Percentiles rank a stretch among this genome's conserved stretches.
phyloP scores from a whole-genome alignment of 2,329 filamentous ascomycete species.

The Phyllosticta paracitricarpa region DNA sequence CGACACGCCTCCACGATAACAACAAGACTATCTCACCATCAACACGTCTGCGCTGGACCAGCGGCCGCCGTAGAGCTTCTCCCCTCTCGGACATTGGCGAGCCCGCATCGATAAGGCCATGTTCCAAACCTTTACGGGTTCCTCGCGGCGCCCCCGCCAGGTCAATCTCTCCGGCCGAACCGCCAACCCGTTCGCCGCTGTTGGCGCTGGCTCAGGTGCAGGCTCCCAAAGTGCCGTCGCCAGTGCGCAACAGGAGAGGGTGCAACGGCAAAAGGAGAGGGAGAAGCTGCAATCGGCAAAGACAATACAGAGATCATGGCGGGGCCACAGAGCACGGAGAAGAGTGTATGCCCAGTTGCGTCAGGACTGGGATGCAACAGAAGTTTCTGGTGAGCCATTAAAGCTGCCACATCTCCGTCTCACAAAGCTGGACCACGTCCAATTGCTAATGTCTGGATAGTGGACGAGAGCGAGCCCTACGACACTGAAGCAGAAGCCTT shows the following conservation, averaged over 20 bases:
- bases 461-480: slow-evolving; percentile 20
- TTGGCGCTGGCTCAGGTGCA: slow-evolving; percentile 46
- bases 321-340: slow-evolving; percentile 59
- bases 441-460: background rate
- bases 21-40: background rate
- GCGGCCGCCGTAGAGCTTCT: background rate
- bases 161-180: slow-evolving; percentile 87
- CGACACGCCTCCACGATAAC: background rate
- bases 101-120: slow-evolving; percentile 37
- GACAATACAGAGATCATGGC: slow-evolving; percentile 70
- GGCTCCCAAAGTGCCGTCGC: slow-evolving; percentile 64
- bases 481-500: slow-evolving; percentile 29
- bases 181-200: slow-evolving; percentile 63
- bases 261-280: slow-evolving; percentile 70
- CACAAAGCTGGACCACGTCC: background rate
- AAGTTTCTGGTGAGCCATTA: slow-evolving; percentile 12
- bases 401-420: background rate
- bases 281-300: slow-evolving; percentile 64
- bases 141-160: slow-evolving; percentile 72
- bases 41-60: background rate
- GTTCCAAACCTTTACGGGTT: slow-evolving; percentile 89
- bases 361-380: slow-evolving; percentile 21
- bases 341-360: slow-evolving; percentile 45
- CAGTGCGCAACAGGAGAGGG: slow-evolving; percentile 77
- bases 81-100: background rate